phyloP scores from a whole-genome alignment of 257 asterid species.

The Rauvolfia tetraphylla region DNA sequence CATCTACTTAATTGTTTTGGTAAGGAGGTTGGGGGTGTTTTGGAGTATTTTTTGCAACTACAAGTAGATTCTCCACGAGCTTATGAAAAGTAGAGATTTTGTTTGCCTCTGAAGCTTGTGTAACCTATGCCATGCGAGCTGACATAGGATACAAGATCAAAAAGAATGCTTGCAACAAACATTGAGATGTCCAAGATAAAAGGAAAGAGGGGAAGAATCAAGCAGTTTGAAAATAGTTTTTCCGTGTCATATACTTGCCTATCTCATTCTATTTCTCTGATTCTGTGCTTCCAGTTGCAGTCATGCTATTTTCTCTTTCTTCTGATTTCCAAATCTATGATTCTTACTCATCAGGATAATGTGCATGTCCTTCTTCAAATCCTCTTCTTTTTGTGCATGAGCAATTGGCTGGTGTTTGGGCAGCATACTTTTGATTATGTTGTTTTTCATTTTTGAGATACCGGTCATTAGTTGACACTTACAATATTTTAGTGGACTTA shows the following conservation, averaged over 20 bases:
- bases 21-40: too few relatives aligned
- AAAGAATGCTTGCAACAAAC: too few relatives aligned
- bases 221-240: too few relatives aligned
- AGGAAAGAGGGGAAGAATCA: too few relatives aligned
- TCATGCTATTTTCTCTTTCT: neutral
- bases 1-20: neutral
- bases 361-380: neutral
- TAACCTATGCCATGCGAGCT: too few relatives aligned
- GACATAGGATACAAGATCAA: too few relatives aligned
- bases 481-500: neutral
- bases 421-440: neutral
- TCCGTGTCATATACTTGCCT: too few relatives aligned
- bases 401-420: neutral
- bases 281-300: neutral
- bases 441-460: neutral
- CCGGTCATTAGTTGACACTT: neutral
- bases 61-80: too few relatives aligned
- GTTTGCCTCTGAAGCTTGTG: too few relatives aligned
- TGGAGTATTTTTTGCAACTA: too few relatives aligned
- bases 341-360: neutral
- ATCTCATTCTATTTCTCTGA: neutral
- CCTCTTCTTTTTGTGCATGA: neutral
- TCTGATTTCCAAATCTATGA: neutral
- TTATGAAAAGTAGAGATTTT: too few relatives aligned
- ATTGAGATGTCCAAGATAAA: too few relatives aligned